phyloP scores from a whole-genome alignment of 345 rosid species.

The Abelmoschus esculentus region DNA sequence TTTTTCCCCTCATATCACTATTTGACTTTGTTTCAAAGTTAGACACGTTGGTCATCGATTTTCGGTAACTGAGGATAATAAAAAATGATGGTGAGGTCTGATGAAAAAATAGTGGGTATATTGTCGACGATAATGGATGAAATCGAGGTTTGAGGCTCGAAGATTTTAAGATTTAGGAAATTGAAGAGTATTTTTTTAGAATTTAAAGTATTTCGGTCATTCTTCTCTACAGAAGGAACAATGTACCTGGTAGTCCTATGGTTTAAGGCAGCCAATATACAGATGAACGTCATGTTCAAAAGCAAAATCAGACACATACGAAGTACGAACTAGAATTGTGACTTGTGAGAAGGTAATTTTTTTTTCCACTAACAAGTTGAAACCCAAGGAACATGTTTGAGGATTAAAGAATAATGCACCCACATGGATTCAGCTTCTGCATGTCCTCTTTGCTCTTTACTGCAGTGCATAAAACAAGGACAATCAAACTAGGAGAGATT shows the following conservation, averaged over 20 bases:
- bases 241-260: neutral
- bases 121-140: too few relatives aligned
- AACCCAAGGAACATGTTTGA: neutral
- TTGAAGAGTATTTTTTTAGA: too few relatives aligned
- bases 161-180: too few relatives aligned
- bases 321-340: neutral
- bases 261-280: neutral
- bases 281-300: neutral
- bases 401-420: constrained; percentile 25
- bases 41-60: too few relatives aligned
- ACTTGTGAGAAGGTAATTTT: neutral
- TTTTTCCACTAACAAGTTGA: neutral
- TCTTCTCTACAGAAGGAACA: constrained; percentile 3
- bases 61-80: too few relatives aligned
- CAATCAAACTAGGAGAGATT: neutral
- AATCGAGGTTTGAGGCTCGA: too few relatives aligned
- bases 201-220: too few relatives aligned
- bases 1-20: too few relatives aligned
- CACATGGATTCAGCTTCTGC: constrained; percentile 29
- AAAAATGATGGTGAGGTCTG: too few relatives aligned
- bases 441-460: constrained; percentile 24
- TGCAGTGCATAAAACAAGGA: constrained; percentile 8
- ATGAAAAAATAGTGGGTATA: too few relatives aligned
- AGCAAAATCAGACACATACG: constrained; percentile 5
- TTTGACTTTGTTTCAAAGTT: too few relatives aligned